Conservation (phyloP, 2,329 filamentous ascomycete genomes). For the Knufia fluminis region DNA sequence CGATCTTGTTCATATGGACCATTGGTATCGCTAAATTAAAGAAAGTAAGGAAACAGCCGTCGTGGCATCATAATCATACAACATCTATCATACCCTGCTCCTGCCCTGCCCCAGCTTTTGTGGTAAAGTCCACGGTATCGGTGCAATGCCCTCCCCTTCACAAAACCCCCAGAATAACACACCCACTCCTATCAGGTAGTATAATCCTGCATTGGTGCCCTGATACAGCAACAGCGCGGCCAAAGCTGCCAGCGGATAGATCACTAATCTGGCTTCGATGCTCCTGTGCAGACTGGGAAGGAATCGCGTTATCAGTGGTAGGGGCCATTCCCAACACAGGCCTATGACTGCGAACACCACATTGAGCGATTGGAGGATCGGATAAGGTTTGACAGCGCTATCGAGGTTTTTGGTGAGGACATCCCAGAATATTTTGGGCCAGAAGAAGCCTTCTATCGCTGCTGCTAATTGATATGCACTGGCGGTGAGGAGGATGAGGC, state of each 20-base stretch:
- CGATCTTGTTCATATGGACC: neutral
- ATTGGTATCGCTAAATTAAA: conserved; percentile 1
- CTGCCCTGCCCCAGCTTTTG: conserved; percentile 32
- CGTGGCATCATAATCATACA: neutral
- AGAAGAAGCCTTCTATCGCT: conserved; percentile 82
- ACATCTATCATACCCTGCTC: neutral
- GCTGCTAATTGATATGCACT: conserved; percentile 76
- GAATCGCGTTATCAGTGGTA: conserved; percentile 43
- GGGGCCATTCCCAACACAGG: conserved; percentile 84
- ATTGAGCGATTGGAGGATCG: conserved; percentile 82
- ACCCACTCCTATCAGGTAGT: conserved; percentile 75
- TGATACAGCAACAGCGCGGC: conserved; percentile 76
- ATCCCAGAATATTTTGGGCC: conserved; percentile 98
- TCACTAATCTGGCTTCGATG: conserved; percentile 72
- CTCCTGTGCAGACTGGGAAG: conserved; percentile 80
- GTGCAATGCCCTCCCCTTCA: conserved; percentile 75
- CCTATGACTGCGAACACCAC: conserved; percentile 69
- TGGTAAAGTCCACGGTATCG: conserved; percentile 60
- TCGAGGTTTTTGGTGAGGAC: conserved; percentile 88
- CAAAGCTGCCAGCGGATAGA: conserved; percentile 71
- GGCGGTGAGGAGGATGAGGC: conserved; percentile 82
- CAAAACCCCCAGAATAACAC: conserved; percentile 97
- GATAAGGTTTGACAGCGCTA: conserved; percentile 73
- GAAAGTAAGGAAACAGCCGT: neutral
- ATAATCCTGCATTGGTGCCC: conserved; percentile 81